phyloP scores from a whole-genome alignment of 768 basidiomycete species.

The Trametopsis cervina region DNA sequence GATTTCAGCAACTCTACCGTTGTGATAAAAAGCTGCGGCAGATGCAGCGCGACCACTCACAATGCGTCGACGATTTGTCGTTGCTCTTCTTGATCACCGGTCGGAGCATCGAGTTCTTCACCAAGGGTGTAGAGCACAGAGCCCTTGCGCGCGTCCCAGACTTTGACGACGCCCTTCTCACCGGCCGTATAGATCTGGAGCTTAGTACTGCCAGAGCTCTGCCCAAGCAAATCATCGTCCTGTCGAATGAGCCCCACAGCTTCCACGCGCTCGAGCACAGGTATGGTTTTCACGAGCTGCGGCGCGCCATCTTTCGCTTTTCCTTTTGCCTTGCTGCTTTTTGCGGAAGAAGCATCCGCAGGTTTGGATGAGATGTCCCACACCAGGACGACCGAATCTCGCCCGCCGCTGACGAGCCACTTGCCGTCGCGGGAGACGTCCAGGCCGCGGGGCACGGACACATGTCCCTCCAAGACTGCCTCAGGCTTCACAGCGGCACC shows the following conservation, averaged over 20 bases:
- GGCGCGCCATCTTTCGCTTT: constrained; percentile 46
- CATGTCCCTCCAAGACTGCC: constrained; percentile 89
- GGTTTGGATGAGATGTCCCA: constrained; percentile 68
- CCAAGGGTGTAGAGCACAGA: constrained; percentile 55
- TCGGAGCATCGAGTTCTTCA: constrained; percentile 36
- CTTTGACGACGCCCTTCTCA: constrained; percentile 75
- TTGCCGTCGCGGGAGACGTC: constrained; percentile 81
- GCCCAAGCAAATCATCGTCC: constrained; percentile 41
- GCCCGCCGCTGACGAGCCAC: constrained; percentile 86
- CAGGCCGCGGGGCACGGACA: constrained; percentile 87
- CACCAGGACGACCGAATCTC: constrained; percentile 87
- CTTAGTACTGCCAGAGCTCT: constrained; percentile 30
- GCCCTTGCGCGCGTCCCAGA: constrained; percentile 78
- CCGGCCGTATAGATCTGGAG: constrained; percentile 85
- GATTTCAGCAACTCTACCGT: constrained; percentile 12
- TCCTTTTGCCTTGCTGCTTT: constrained; percentile 37
- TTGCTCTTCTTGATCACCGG: constrained; percentile 67
- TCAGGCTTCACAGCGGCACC: constrained; percentile 56
- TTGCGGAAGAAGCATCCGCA: constrained; percentile 14
- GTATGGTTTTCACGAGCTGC: constrained; percentile 69
- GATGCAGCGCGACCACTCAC: constrained; percentile 49
- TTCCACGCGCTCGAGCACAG: constrained; percentile 81
- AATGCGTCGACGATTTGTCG: constrained; percentile 75
- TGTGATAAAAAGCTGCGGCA: background rate
- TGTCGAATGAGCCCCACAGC: constrained; percentile 65